A percentile compares a stretch with the other conserved stretches of the same genome.
Conservation (phyloP, 176 grass and related monocot species). For the Avena eriantha region DNA sequence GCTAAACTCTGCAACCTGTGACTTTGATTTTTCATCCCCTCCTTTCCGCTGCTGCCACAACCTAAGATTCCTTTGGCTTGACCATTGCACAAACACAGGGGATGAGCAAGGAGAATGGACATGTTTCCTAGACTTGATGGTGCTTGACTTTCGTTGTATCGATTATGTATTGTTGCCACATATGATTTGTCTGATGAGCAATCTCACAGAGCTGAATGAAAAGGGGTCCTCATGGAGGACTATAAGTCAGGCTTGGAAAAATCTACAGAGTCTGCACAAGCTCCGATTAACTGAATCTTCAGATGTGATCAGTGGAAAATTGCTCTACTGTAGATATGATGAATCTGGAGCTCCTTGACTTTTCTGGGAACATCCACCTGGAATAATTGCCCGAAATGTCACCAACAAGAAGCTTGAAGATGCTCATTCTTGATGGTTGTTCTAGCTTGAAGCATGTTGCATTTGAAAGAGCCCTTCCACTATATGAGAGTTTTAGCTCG, state of each 20-base stretch:
- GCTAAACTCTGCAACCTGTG: too few relatives aligned
- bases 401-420: too few relatives aligned
- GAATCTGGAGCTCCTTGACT: slow-evolving; percentile 15
- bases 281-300: neutral
- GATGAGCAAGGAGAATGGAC: neutral
- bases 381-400: too few relatives aligned
- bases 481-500: too few relatives aligned
- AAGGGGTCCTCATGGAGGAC: neutral
- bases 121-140: neutral
- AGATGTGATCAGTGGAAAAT: neutral
- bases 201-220: slow-evolving; percentile 6
- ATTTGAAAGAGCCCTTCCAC: too few relatives aligned
- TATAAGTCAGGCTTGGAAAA: neutral
- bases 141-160: neutral
- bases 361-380: neutral
- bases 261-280: neutral
- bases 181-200: neutral
- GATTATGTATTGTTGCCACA: neutral
- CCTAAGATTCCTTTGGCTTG: neutral
- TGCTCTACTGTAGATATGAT: neutral
- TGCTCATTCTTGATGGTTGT: too few relatives aligned
- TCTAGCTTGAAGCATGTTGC: too few relatives aligned
- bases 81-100: neutral
- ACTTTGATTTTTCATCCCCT: too few relatives aligned
- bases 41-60: too few relatives aligned